These are phyloP conservation scores for Prunus armeniaca DNA, from an alignment of 306 rosid genomes.

Conservation along the genomic window DNA sequence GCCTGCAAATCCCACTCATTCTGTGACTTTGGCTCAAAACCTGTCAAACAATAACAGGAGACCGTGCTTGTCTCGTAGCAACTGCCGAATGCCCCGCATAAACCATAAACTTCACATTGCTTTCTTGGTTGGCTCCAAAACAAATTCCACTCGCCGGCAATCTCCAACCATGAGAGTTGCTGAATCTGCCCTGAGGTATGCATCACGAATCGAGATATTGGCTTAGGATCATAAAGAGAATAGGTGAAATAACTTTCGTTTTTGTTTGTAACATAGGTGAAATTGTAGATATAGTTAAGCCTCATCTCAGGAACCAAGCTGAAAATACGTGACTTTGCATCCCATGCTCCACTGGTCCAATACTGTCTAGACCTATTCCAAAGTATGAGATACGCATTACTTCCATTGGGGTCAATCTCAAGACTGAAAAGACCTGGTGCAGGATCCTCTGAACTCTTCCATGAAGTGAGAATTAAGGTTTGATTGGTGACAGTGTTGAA, in stretches of 20 bases:
- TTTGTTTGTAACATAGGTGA: conserved; percentile 32
- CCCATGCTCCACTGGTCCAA: conserved; percentile 56
- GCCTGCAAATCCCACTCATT: conserved; percentile 42
- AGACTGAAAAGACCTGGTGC: conserved; percentile 47
- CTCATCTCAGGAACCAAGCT: conserved; percentile 50
- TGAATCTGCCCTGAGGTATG: conserved; percentile 24
- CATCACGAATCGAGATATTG: conserved; percentile 33
- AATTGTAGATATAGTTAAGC: conserved; percentile 32
- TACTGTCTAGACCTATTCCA: conserved; percentile 42
- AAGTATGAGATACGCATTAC: not conserved
- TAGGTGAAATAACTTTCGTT: conserved; percentile 54
- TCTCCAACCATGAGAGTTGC: not conserved
- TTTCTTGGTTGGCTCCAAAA: conserved; percentile 48
- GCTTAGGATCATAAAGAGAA: conserved; percentile 5
- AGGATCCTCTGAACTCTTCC: conserved; percentile 53
- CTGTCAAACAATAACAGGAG: conserved; percentile 29
- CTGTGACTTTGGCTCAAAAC: conserved; percentile 34
- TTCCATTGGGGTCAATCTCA: conserved; percentile 32
- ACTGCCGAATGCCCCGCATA: conserved; percentile 52
- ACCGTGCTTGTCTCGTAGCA: conserved; percentile 25
- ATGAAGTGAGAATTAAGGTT: conserved; percentile 38
- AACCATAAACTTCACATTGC: conserved; percentile 43
- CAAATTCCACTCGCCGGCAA: conserved; percentile 34
- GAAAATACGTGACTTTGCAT: conserved; percentile 26
- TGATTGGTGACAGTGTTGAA: conserved; percentile 31